Conservation (phyloP, 441 rosid species). For the Erodium chrysanthum region DNA sequence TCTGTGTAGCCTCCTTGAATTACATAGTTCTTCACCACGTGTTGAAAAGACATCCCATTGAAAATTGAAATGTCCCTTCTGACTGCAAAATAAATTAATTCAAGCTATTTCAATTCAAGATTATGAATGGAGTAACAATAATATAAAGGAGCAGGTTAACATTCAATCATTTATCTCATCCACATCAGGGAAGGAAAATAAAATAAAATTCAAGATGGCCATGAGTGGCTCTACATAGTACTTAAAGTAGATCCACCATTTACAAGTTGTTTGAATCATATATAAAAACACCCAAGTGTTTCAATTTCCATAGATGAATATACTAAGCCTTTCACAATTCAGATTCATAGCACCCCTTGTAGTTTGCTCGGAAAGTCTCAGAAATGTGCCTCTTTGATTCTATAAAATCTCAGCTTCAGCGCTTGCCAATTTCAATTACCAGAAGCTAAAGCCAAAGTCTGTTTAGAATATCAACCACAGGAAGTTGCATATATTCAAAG, state of each 20-base stretch:
- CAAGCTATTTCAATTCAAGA: neutral
- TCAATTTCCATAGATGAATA: neutral
- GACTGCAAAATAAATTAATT: slow-evolving; percentile 37
- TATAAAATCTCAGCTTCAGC: neutral
- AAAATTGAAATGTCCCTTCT: slow-evolving; percentile 67
- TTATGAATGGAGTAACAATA: neutral
- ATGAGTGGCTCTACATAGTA: neutral
- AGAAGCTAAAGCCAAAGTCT: neutral
- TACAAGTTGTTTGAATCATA: neutral
- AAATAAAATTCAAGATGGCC: neutral
- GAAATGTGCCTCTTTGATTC: neutral
- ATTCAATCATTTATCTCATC: neutral
- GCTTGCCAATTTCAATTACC: neutral
- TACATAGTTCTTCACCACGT: slow-evolving; percentile 66
- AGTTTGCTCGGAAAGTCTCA: neutral
- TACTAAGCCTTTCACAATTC: slow-evolving; percentile 3
- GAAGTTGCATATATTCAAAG: neutral
- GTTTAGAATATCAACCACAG: neutral
- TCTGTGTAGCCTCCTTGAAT: slow-evolving; percentile 65
- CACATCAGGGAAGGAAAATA: neutral
- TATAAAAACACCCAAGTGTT: neutral
- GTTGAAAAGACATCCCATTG: slow-evolving; percentile 70
- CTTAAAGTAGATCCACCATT: neutral
- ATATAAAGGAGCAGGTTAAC: neutral
- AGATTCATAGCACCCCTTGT: neutral